These are phyloP conservation scores for Psilocybe mexicana DNA, from an alignment of 1,284 basidiomycete genomes.

Conservation along the genomic window DNA sequence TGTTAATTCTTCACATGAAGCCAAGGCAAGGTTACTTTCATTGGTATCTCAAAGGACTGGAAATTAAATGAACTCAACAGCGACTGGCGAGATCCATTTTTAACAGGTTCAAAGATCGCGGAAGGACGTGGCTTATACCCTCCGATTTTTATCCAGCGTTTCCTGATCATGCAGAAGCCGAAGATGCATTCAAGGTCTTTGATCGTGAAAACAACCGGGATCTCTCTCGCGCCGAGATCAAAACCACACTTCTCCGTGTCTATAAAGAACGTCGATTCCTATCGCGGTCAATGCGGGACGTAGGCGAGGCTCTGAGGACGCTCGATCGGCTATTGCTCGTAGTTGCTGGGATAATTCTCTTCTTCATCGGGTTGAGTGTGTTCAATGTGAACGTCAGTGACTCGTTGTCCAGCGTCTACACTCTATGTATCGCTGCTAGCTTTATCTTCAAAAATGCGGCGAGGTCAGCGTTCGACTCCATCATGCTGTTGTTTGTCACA, in stretches of 20 bases:
- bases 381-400: slow-evolving; percentile 65
- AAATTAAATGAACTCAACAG: slow-evolving; percentile 29
- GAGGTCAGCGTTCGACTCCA: slow-evolving; percentile 70
- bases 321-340: slow-evolving; percentile 63
- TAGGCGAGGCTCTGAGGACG: slow-evolving; percentile 61
- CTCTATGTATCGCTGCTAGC: slow-evolving; percentile 66
- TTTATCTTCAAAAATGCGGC: slow-evolving; percentile 78
- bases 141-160: slow-evolving; percentile 76
- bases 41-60: neutral
- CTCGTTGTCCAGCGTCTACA: slow-evolving; percentile 68
- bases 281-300: slow-evolving; percentile 72
- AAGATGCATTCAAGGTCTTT: slow-evolving; percentile 73
- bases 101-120: slow-evolving; percentile 54
- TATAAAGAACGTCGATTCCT: slow-evolving; percentile 77
- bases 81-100: slow-evolving; percentile 73
- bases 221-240: slow-evolving; percentile 76
- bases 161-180: slow-evolving; percentile 52
- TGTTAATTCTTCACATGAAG: slow-evolving; percentile 58
- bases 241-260: slow-evolving; percentile 66
- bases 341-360: slow-evolving; percentile 62
- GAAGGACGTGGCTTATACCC: slow-evolving; percentile 61
- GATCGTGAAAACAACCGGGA: slow-evolving; percentile 80
- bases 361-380: slow-evolving; percentile 72
- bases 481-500: slow-evolving; percentile 79
- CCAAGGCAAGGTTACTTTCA: slow-evolving; percentile 47